Conservation (phyloP, 306 rosid genomes). For the Cicer chorassanicum region DNA sequence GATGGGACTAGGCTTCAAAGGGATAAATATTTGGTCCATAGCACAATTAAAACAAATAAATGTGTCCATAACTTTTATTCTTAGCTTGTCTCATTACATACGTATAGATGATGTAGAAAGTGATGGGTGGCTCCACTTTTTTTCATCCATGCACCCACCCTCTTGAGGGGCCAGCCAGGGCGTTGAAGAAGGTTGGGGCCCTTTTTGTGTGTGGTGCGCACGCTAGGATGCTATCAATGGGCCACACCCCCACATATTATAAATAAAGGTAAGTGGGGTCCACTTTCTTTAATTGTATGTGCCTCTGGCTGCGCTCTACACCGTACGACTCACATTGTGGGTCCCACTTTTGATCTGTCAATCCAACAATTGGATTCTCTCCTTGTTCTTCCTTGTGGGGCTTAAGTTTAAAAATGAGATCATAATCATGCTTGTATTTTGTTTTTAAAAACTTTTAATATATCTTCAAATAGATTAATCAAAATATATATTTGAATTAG, state of each 20-base stretch:
- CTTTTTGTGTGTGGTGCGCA: constrained; percentile 43
- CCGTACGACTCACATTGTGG: constrained; percentile 38
- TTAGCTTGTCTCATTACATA: constrained; percentile 29
- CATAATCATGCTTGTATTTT: constrained; percentile 26
- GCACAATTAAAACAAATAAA: constrained; percentile 11
- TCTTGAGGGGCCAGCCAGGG: constrained; percentile 38
- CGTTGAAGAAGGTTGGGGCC: constrained; percentile 39
- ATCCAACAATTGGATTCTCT: constrained; percentile 26
- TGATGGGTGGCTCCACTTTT: constrained; percentile 46
- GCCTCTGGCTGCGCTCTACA: constrained; percentile 31
- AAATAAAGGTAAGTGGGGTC: constrained; percentile 29
- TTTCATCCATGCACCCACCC: constrained; percentile 1
- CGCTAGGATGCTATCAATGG: constrained; percentile 42
- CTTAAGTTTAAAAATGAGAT: not conserved
- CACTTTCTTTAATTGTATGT: constrained; percentile 48
- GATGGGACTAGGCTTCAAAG: constrained; percentile 26
- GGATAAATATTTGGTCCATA: constrained; percentile 17
- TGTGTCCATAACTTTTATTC: constrained; percentile 15
- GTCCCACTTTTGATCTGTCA: constrained; percentile 19
- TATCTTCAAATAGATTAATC: no score
- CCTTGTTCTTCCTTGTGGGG: constrained; percentile 4
- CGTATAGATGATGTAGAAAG: constrained; percentile 43
- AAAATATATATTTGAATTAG: no score
- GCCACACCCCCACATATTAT: not conserved
- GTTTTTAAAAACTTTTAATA: no score